Percentiles rank a stretch among this genome's conserved stretches.
Conservation (phyloP, 192 early-diverging fungal species). For the Coemansia sp. region DNA sequence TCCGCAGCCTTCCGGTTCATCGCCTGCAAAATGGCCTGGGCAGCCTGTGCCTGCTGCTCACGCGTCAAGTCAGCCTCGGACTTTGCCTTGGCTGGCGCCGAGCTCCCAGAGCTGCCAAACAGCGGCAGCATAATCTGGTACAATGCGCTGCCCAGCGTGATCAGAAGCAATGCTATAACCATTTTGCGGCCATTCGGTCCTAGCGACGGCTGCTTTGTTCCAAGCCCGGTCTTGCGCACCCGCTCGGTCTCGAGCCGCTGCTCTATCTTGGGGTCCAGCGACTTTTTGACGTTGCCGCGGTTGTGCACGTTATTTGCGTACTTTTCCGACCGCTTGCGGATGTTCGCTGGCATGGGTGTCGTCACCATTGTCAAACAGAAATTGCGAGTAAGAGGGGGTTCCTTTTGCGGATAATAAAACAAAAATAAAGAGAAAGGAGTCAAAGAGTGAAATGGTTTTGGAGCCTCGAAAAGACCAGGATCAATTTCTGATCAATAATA, state of each 20-base stretch:
- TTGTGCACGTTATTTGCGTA: conserved; percentile 46
- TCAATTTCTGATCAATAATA: neutral
- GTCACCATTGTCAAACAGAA: conserved; percentile 16
- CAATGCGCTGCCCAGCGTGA: conserved; percentile 46
- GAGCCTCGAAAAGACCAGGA: neutral
- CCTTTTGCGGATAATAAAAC: conserved; percentile 8
- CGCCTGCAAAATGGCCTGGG: conserved; percentile 35
- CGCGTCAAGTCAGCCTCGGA: conserved; percentile 21
- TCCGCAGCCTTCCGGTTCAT: conserved; percentile 34
- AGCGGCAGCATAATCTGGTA: conserved; percentile 44
- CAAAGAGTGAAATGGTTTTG: neutral
- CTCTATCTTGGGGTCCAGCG: conserved; percentile 33
- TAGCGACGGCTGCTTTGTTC: conserved; percentile 7
- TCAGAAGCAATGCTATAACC: conserved; percentile 20
- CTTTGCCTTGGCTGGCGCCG: conserved; percentile 8
- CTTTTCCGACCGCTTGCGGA: conserved; percentile 43
- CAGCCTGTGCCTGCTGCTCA: conserved; percentile 46
- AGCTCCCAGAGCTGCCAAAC: conserved; percentile 16
- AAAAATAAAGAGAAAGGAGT: neutral
- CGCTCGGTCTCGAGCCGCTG: conserved; percentile 29
- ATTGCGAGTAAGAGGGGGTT: neutral
- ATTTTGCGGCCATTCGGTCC: conserved; percentile 21
- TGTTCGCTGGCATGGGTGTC: conserved; percentile 40
- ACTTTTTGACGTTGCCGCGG: conserved; percentile 40
- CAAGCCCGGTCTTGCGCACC: conserved; percentile 39